Evolutionary conservation across 345 rosid species (phyloP).

Genomic region (Heritiera littoralis): DNA sequence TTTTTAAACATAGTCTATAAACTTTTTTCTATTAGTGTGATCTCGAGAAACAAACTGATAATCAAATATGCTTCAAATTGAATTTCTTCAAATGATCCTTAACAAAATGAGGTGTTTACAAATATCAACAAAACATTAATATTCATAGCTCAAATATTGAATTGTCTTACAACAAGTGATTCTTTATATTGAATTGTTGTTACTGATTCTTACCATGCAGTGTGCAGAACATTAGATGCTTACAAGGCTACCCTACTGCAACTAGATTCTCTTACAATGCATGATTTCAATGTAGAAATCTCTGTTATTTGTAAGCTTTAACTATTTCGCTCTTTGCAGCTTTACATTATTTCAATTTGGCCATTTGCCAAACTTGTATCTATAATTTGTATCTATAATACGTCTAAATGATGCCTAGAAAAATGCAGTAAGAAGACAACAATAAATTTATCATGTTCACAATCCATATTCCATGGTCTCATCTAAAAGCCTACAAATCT

Average conservation of each 20-base stretch:
- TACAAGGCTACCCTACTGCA: neutral
- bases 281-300: constrained; percentile 8
- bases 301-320: neutral
- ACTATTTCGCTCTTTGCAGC: neutral
- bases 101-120: too few species aligned
- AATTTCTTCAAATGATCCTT: too few species aligned
- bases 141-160: too few species aligned
- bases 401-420: neutral
- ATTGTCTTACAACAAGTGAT: too few species aligned
- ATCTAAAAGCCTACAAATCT: neutral
- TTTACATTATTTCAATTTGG: neutral
- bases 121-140: too few species aligned
- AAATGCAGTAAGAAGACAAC: neutral
- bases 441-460: neutral
- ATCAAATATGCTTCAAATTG: too few species aligned
- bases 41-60: too few species aligned
- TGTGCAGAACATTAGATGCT: constrained; percentile 5
- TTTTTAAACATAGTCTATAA: too few species aligned
- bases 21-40: too few species aligned
- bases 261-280: constrained; percentile 1
- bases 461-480: neutral
- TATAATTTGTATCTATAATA: neutral
- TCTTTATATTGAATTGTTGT: neutral
- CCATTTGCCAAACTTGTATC: too few species aligned
- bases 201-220: neutral